Evolutionary conservation across 2,329 filamentous ascomycete genomes (phyloP).

Genomic region (Neofusicoccum parvum): DNA sequence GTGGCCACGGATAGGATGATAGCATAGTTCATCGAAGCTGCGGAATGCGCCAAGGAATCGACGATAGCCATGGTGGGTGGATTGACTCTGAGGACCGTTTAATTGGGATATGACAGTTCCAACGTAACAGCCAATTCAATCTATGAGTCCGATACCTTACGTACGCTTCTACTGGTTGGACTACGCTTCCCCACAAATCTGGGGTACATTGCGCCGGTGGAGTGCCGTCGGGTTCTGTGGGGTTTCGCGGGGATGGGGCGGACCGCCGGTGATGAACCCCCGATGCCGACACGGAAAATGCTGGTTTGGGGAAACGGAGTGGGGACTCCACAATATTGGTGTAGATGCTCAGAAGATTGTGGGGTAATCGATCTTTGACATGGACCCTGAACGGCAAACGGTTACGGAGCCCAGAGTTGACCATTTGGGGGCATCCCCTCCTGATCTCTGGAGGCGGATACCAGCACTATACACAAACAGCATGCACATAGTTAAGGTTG

Average conservation of each 20-base stretch:
- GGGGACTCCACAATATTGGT: too few relatives aligned
- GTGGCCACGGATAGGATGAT: neutral
- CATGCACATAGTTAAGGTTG: too few relatives aligned
- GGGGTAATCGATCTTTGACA: too few relatives aligned
- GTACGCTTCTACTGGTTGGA: neutral
- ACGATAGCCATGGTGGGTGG: neutral
- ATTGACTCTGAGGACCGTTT: neutral
- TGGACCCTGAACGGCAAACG: too few relatives aligned
- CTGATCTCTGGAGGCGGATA: too few relatives aligned
- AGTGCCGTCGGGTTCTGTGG: neutral
- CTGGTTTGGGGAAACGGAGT: neutral
- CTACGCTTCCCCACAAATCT: neutral
- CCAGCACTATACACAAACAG: too few relatives aligned
- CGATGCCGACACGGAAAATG: neutral
- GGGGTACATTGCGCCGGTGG: neutral
- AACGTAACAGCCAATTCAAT: neutral
- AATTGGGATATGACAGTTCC: neutral
- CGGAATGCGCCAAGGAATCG: neutral
- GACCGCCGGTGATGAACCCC: neutral
- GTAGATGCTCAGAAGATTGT: too few relatives aligned
- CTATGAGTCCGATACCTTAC: neutral
- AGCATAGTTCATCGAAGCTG: neutral
- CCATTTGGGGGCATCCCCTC: too few relatives aligned
- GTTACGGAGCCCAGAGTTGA: too few relatives aligned
- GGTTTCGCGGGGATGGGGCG: neutral